phyloP scores from a whole-genome alignment of 192 early-diverging fungal species.

The Powellomyces hirtus region DNA sequence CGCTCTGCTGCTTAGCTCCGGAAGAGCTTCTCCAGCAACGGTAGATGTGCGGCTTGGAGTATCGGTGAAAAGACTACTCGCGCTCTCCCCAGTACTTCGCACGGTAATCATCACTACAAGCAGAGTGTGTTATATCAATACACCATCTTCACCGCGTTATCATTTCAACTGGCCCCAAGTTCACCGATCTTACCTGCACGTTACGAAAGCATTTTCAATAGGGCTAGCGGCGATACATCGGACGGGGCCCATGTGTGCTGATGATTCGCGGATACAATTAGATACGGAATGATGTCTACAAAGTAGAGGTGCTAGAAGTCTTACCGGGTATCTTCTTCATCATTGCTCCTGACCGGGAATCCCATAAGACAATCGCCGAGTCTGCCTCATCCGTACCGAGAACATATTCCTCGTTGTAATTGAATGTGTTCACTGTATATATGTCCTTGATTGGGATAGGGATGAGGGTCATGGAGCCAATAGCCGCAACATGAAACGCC shows the following conservation, averaged over 20 bases:
- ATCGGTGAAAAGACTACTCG: too few relatives aligned
- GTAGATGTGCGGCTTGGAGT: too few relatives aligned
- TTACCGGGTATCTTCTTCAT: conserved; percentile 21
- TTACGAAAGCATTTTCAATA: conserved; percentile 14
- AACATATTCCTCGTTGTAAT: conserved; percentile 37
- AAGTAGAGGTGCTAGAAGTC: background rate
- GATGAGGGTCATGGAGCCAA: too few relatives aligned
- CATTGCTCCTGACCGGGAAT: conserved; percentile 6
- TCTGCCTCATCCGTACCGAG: conserved; percentile 24
- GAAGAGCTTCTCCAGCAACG: too few relatives aligned
- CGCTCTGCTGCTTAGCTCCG: too few relatives aligned
- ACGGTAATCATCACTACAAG: conserved; percentile 29
- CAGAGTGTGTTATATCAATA: too few relatives aligned
- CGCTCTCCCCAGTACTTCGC: conserved; percentile 28
- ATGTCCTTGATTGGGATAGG: conserved; percentile 13
- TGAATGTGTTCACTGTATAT: conserved; percentile 27
- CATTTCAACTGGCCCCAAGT: background rate
- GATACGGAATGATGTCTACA: background rate
- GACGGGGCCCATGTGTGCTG: conserved; percentile 16
- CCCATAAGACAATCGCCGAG: conserved; percentile 31
- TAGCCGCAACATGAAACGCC: too few relatives aligned
- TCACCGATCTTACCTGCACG: conserved; percentile 17
- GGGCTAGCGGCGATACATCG: conserved; percentile 27
- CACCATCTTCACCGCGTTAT: background rate
- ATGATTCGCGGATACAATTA: background rate